phyloP scores from a whole-genome alignment of 768 basidiomycete species.

The Russula olivacea region DNA sequence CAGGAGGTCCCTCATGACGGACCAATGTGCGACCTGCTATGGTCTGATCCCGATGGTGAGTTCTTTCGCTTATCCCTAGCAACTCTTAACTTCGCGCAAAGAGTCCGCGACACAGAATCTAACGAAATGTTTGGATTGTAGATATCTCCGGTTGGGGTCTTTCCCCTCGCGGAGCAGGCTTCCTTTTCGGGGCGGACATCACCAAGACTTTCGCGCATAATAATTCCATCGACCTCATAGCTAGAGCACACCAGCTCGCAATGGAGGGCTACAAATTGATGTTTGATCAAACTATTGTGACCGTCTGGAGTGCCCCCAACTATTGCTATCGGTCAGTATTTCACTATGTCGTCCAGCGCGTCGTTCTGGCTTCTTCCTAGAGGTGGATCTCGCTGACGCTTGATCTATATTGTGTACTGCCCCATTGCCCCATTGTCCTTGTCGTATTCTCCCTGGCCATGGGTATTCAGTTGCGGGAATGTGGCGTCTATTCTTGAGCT shows the following conservation, averaged over 20 bases:
- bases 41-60: slow-evolving; percentile 97
- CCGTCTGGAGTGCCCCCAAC: slow-evolving; percentile 97
- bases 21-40: slow-evolving; percentile 97
- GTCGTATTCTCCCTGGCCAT: slow-evolving; percentile 3
- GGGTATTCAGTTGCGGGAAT: slow-evolving; percentile 72
- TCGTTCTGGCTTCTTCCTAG: neutral
- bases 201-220: slow-evolving; percentile 85
- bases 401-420: neutral
- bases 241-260: slow-evolving; percentile 93
- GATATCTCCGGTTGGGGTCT: slow-evolving; percentile 95
- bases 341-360: neutral
- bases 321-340: slow-evolving; percentile 87
- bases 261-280: slow-evolving; percentile 98
- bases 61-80: neutral
- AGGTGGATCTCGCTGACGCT: neutral
- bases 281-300: slow-evolving; percentile 93
- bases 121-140: slow-evolving; percentile 25
- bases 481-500: slow-evolving; percentile 92
- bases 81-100: neutral
- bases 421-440: neutral
- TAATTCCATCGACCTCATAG: slow-evolving; percentile 92
- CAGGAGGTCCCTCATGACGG: slow-evolving; percentile 99
- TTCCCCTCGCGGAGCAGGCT: slow-evolving; percentile 96
- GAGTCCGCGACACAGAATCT: neutral
- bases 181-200: slow-evolving; percentile 88